Evolutionary conservation across 192 early-diverging fungal species (phyloP), one percentile per base, ranked within the genome.

Genomic region (Entophlyctis helioformis): DNA sequence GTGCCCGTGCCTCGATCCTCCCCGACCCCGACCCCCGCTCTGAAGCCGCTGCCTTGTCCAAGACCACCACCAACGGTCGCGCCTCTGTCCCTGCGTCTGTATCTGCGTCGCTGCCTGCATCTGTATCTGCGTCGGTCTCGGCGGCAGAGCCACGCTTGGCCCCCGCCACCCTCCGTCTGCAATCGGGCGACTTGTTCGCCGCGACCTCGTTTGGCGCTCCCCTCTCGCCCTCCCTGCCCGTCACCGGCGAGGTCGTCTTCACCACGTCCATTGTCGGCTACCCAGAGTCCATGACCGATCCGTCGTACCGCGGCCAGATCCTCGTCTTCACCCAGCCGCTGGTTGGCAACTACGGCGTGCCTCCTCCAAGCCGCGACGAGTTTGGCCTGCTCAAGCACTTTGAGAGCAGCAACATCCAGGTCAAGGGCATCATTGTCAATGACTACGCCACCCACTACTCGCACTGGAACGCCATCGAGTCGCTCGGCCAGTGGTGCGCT

Each of bases 281-380:
- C 67, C 88, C 92, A 12, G 92, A 96, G 63, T 89, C 86, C 5
- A 90, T 96, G 89, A 93, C 88, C 38, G 92, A 96, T 54, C 92
- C 92, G 7, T 93, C 89, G n/a, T 96, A 96, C 64, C 68, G 65
- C 32, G 92, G 92, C 33, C 92, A 96, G 68, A 90, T 96, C 44
- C 76, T 96, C 20, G 87, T 90, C 5, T 91, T 96, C 44, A 91
- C 92, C n/a, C 89, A 91, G 59, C 92, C 92, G 20, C 64, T 96
- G 33, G 81, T 93, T 54, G 92, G 91, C 59, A 96, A 96, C 74
- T 93, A 96, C 61, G 92, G 92, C 52, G 89, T 96, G 2, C 92
- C 92, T 9, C 61, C 67, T 4, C 54, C 71, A 36, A 59, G 63
- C 5, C 68, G 75, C 40, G 92, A 93, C 59, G 50, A 81, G 56